Conservation (phyloP, 495 filamentous ascomycete genomes). For the Saxophila tyrrhenica region DNA sequence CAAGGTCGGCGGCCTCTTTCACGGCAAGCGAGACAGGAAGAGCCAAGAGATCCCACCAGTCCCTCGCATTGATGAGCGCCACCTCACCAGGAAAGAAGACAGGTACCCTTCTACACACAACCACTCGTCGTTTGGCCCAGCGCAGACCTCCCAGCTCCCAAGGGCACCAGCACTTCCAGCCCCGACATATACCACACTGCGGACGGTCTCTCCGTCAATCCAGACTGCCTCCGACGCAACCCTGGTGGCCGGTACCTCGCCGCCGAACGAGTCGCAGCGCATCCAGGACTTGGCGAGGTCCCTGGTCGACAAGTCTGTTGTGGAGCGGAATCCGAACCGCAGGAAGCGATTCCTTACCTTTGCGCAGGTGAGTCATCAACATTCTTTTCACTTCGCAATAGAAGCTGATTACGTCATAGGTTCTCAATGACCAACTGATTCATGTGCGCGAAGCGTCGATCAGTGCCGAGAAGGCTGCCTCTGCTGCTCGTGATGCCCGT, state of each 20-base stretch:
- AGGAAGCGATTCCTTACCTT: conserved; percentile 9
- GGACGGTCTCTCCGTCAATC: background rate
- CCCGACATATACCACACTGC: no score
- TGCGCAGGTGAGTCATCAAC: conserved; percentile 6
- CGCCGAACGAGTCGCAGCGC: background rate
- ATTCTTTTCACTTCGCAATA: background rate
- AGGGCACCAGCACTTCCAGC: conserved; percentile 11
- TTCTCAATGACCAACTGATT: conserved; percentile 9
- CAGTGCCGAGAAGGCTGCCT: conserved; percentile 8
- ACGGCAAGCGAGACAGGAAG: conserved; percentile 10
- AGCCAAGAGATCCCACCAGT: background rate
- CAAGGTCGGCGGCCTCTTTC: conserved; percentile 16
- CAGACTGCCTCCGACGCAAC: background rate
- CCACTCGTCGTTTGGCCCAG: background rate
- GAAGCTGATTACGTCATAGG: no score
- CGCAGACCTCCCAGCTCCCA: background rate
- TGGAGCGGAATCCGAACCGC: conserved; percentile 4
- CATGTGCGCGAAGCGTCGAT: conserved; percentile 12
- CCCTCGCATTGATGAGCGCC: conserved; percentile 4
- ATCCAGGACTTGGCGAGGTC: background rate
- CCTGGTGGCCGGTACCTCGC: background rate
- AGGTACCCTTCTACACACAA: background rate
- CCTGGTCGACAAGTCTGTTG: background rate
- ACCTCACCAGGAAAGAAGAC: background rate
- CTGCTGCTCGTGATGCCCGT: conserved; percentile 9